Percentiles rank a stretch among this genome's conserved stretches.
Evolutionary conservation across 2,329 filamentous ascomycete species (phyloP).

Genomic region (Parascedosporium putredinis): DNA sequence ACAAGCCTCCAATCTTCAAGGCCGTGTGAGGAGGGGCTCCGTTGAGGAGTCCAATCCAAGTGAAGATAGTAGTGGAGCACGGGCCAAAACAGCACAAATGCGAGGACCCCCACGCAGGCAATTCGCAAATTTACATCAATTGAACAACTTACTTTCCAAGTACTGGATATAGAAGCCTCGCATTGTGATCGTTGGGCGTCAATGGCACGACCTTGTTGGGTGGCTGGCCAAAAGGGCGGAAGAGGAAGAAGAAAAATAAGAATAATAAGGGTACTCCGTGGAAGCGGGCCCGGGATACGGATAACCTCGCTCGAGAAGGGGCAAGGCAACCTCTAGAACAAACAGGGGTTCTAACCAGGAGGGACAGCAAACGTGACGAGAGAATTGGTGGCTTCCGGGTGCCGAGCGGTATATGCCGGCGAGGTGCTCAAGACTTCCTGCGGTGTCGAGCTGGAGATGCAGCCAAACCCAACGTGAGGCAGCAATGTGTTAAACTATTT

Average conservation of each 20-base stretch:
- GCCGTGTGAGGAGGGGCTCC: not conserved
- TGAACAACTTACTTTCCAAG: slow-evolving; percentile 56
- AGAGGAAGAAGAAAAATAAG: too few relatives aligned
- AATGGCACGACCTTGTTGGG: slow-evolving; percentile 14
- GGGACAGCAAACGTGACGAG: slow-evolving; percentile 8
- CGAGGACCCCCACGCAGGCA: not conserved
- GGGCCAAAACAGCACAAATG: not conserved
- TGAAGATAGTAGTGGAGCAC: too few relatives aligned
- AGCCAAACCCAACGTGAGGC: slow-evolving; percentile 45
- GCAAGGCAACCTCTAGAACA: not conserved
- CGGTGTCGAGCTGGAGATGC: slow-evolving; percentile 28
- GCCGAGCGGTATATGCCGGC: slow-evolving; percentile 14
- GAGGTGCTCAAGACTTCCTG: slow-evolving; percentile 5
- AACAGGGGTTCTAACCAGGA: slow-evolving; percentile 13
- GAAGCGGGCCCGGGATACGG: slow-evolving; percentile 8
- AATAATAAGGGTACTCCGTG: too few relatives aligned
- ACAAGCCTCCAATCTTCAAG: too few relatives aligned
- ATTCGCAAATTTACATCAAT: slow-evolving; percentile 9
- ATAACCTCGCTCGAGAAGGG: not conserved
- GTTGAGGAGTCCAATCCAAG: too few relatives aligned
- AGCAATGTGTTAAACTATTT: slow-evolving; percentile 12
- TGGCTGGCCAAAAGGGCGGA: slow-evolving; percentile 6
- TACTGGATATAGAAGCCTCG: slow-evolving; percentile 63
- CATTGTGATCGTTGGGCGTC: slow-evolving; percentile 33
- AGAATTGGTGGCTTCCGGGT: slow-evolving; percentile 5